phyloP scores from a whole-genome alignment of 768 basidiomycete genomes.

The Neoboletus magnificus region DNA sequence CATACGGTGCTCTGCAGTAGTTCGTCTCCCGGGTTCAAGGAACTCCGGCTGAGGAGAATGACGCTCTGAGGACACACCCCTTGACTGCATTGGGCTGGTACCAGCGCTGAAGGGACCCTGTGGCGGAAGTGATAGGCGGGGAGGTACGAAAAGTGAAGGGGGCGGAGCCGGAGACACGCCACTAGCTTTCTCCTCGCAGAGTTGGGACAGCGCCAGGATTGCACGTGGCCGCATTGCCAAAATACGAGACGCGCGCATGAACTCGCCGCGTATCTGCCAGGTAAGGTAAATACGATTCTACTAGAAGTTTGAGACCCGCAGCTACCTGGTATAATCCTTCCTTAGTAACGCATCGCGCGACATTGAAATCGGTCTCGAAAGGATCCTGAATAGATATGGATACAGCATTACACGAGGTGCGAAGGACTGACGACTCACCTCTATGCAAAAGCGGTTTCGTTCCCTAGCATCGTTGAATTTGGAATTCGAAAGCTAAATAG shows the following conservation, averaged over 20 bases:
- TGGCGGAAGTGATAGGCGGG: conserved; percentile 51
- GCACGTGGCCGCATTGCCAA: conserved; percentile 77
- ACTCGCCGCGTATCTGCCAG: conserved; percentile 90
- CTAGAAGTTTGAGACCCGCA: background rate
- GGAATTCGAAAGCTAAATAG: conserved; percentile 42
- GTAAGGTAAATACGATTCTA: background rate
- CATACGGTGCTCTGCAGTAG: conserved; percentile 30
- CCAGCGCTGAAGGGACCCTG: conserved; percentile 72
- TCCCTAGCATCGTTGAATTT: conserved; percentile 75
- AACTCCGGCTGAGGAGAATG: conserved; percentile 52
- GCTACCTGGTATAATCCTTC: conserved; percentile 91
- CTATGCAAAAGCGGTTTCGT: conserved; percentile 93
- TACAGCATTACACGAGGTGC: background rate
- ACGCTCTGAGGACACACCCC: conserved; percentile 40
- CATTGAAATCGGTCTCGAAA: conserved; percentile 95
- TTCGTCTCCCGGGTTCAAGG: conserved; percentile 40
- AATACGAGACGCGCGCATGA: conserved; percentile 93
- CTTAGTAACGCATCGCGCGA: conserved; percentile 92
- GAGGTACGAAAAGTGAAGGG: conserved; percentile 40
- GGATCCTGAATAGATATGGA: conserved; percentile 64
- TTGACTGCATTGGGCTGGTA: conserved; percentile 55
- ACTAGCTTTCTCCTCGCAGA: conserved; percentile 86
- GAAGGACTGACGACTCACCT: conserved; percentile 47
- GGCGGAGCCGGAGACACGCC: conserved; percentile 39
- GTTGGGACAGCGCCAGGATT: conserved; percentile 75